Percentiles rank a stretch among this genome's conserved stretches.
phyloP scores from a whole-genome alignment of 495 filamentous ascomycete genomes.

The Aspergillus ostianus region DNA sequence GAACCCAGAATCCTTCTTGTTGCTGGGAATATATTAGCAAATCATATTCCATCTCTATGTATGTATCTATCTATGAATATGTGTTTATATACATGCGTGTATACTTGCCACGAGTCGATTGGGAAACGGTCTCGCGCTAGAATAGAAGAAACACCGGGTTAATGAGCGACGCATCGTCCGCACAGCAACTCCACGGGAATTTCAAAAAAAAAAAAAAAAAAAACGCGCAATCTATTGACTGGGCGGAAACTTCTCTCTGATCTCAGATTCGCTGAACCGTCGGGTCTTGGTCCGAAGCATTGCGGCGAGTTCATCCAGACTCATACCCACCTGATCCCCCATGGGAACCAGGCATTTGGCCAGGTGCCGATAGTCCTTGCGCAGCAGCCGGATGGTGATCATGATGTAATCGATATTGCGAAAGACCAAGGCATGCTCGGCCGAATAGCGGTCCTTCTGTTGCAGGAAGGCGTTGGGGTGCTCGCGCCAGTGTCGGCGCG shows the following conservation, averaged over 20 bases:
- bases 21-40: too few relatives aligned
- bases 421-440: slow-evolving; percentile 64
- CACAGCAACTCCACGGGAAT: too few relatives aligned
- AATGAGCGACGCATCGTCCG: too few relatives aligned
- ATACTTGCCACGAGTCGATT: not conserved
- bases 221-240: not conserved
- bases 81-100: not conserved
- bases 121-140: too few relatives aligned
- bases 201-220: not conserved
- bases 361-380: slow-evolving; percentile 61
- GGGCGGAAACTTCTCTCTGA: not conserved
- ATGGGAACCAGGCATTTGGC: slow-evolving; percentile 67
- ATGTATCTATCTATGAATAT: not conserved
- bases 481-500: slow-evolving; percentile 70
- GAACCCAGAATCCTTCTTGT: too few relatives aligned
- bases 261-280: slow-evolving; percentile 36
- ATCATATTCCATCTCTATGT: too few relatives aligned
- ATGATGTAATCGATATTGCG: slow-evolving; percentile 70
- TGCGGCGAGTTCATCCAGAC: slow-evolving; percentile 53
- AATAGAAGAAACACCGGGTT: too few relatives aligned
- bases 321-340: slow-evolving; percentile 63
- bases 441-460: slow-evolving; percentile 57
- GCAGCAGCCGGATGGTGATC: slow-evolving; percentile 59
- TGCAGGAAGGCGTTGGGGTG: slow-evolving; percentile 66
- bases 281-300: slow-evolving; percentile 63